A percentile compares a stretch with the other conserved stretches of the same genome.
Conservation (phyloP, 2,329 filamentous ascomycete species). For the Alternaria sp. region DNA sequence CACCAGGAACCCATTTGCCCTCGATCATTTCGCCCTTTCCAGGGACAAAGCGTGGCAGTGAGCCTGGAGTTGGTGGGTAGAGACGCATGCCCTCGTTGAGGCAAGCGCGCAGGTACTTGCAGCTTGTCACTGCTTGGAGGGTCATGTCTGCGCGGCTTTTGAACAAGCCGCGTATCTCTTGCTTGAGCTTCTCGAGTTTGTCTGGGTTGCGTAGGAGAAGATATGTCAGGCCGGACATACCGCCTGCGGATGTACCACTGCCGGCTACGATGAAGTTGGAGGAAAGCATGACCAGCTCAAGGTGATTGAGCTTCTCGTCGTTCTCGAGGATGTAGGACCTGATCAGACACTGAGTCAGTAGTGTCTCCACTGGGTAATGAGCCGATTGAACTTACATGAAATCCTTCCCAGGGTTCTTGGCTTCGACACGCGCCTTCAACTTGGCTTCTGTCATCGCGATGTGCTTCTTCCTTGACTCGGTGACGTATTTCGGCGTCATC, state of each 20-base stretch:
- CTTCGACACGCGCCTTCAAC: conserved; percentile 5
- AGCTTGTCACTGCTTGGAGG: not conserved
- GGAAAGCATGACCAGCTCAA: conserved; percentile 12
- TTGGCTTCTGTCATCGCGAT: conserved; percentile 11
- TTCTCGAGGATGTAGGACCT: conserved; percentile 12
- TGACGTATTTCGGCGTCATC: conserved; percentile 4
- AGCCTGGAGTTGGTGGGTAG: conserved; percentile 20
- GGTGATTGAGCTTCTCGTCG: conserved; percentile 12
- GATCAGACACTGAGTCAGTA: not conserved
- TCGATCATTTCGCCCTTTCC: conserved; percentile 21
- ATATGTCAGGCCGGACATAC: conserved; percentile 10
- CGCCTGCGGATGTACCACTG: conserved; percentile 36
- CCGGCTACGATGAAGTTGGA: conserved; percentile 28
- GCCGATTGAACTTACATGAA: not conserved
- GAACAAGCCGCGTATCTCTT: conserved; percentile 17
- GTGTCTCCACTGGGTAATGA: not conserved
- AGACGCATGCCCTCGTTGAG: conserved; percentile 26
- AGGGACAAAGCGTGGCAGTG: conserved; percentile 22
- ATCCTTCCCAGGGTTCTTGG: conserved; percentile 8
- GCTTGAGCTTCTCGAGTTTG: conserved; percentile 14
- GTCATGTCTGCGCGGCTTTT: conserved; percentile 17
- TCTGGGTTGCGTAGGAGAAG: conserved; percentile 15
- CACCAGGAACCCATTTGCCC: conserved; percentile 22
- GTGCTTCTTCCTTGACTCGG: conserved; percentile 11
- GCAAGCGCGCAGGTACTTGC: conserved; percentile 21